phyloP scores from a whole-genome alignment of 2,329 filamentous ascomycete species.

The Cryphonectria carpinicola region DNA sequence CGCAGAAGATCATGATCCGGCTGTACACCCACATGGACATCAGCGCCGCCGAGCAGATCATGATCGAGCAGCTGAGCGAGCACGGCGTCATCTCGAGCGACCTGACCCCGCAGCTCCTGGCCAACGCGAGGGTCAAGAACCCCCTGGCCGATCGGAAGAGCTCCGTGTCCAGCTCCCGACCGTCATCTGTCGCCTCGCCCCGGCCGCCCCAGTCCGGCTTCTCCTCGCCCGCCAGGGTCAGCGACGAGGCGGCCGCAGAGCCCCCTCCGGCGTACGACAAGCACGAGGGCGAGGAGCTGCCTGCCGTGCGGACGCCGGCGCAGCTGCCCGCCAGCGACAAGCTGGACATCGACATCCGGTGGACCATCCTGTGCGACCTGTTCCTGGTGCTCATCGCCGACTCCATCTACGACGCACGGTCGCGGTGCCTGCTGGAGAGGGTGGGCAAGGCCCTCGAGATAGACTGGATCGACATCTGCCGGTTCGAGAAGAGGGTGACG shows the following conservation, averaged over 20 bases:
- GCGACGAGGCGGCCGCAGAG: conserved; percentile 52
- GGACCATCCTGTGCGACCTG: conserved; percentile 95
- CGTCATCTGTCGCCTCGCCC: conserved; percentile 20
- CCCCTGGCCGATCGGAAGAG: conserved; percentile 67
- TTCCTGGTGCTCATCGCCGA: conserved; percentile 97
- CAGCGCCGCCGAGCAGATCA: conserved; percentile 85
- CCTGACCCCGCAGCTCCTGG: conserved; percentile 83
- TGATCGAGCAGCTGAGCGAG: conserved; percentile 96
- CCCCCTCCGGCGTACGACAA: conserved; percentile 65
- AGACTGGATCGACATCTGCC: conserved; percentile 89
- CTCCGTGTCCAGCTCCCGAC: conserved; percentile 25
- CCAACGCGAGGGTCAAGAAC: conserved; percentile 91
- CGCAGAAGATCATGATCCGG: conserved; percentile 96
- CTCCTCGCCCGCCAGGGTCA: conserved; percentile 33
- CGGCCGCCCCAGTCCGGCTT: conserved; percentile 10
- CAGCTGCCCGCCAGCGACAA: conserved; percentile 80
- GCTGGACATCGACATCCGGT: conserved; percentile 93
- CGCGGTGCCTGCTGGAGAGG: conserved; percentile 78
- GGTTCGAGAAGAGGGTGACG: conserved; percentile 95
- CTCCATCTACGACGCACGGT: conserved; percentile 88
- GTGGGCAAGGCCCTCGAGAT: conserved; percentile 82
- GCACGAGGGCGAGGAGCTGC: conserved; percentile 70
- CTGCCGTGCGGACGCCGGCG: conserved; percentile 79
- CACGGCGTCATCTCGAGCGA: conserved; percentile 88
- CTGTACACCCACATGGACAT: conserved; percentile 98